A percentile compares a stretch with the other conserved stretches of the same genome.
Conservation (phyloP, 2,329 filamentous ascomycete species). For the Colletotrichum tropicale region DNA sequence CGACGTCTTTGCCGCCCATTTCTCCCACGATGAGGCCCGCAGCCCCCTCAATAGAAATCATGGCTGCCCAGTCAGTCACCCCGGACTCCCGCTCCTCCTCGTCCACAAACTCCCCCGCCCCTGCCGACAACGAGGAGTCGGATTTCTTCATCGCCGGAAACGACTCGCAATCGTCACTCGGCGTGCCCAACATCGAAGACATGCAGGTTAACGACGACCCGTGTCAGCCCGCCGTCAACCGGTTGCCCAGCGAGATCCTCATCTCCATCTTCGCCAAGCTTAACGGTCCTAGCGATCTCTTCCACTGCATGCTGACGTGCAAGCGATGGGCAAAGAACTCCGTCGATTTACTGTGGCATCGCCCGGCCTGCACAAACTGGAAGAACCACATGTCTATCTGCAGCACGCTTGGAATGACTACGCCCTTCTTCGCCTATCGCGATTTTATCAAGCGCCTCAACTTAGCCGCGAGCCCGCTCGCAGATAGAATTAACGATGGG, state of each 20-base stretch:
- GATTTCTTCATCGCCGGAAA: constrained; percentile 91
- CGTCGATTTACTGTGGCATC: constrained; percentile 93
- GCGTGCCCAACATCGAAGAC: constrained; percentile 77
- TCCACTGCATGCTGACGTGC: constrained; percentile 92
- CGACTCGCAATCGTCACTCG: constrained; percentile 91
- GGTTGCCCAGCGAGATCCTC: constrained; percentile 91
- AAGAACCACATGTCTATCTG: constrained; percentile 81
- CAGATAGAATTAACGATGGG: constrained; percentile 81
- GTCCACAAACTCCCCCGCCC: constrained; percentile 76
- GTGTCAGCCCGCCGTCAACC: constrained; percentile 79
- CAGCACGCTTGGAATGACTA: constrained; percentile 70
- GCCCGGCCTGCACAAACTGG: constrained; percentile 90
- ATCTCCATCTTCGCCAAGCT: constrained; percentile 92
- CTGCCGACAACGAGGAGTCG: constrained; percentile 86
- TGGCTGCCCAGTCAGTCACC: constrained; percentile 24
- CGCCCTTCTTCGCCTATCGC: constrained; percentile 87
- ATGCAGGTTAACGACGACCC: constrained; percentile 71
- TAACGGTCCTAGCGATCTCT: constrained; percentile 74
- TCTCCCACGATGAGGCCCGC: constrained; percentile 26
- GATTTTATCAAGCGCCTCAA: constrained; percentile 93
- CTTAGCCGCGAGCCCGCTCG: constrained; percentile 70
- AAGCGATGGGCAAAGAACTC: constrained; percentile 92
- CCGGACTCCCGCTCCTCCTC: constrained; percentile 64
- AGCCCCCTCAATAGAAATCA: constrained; percentile 30
- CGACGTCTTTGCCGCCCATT: neutral